Conservation (phyloP, 345 rosid species). For the Pelargonium nanum region DNA sequence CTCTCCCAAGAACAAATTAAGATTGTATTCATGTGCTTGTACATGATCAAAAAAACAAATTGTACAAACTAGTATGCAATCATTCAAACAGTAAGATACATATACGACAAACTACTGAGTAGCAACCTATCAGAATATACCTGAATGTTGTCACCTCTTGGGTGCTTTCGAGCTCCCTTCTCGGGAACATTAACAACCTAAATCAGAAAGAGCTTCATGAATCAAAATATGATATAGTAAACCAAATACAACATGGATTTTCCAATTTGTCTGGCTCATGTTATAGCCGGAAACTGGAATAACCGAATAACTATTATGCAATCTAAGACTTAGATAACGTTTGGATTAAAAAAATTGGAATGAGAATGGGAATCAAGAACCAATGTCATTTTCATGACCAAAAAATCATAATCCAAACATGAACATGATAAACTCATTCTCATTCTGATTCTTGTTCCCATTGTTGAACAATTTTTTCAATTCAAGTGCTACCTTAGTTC, state of each 20-base stretch:
- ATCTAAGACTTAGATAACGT: too few species aligned
- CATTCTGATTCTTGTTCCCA: too few species aligned
- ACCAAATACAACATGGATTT: neutral
- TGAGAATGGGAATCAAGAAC: too few species aligned
- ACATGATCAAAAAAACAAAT: too few species aligned
- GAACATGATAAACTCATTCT: too few species aligned
- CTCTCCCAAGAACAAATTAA: neutral
- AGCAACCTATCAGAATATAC: conserved; percentile 21
- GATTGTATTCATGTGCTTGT: too few species aligned
- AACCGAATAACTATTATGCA: neutral
- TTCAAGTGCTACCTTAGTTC: too few species aligned
- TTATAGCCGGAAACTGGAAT: too few species aligned
- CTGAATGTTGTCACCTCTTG: conserved; percentile 99
- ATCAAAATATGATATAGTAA: neutral
- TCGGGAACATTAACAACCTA: conserved; percentile 98
- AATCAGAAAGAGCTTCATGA: conserved; percentile 8
- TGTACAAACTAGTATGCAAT: neutral
- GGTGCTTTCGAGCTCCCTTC: conserved; percentile 98
- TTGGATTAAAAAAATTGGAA: too few species aligned
- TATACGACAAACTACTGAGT: neutral
- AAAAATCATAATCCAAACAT: too few species aligned
- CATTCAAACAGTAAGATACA: neutral
- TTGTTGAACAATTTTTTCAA: too few species aligned
- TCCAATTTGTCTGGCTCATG: neutral
- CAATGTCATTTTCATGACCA: too few species aligned